A percentile compares a stretch with the other conserved stretches of the same genome.
These are phyloP conservation scores for Volvox carteri DNA, from an alignment of 163 green algal species.

Conservation along the genomic window DNA sequence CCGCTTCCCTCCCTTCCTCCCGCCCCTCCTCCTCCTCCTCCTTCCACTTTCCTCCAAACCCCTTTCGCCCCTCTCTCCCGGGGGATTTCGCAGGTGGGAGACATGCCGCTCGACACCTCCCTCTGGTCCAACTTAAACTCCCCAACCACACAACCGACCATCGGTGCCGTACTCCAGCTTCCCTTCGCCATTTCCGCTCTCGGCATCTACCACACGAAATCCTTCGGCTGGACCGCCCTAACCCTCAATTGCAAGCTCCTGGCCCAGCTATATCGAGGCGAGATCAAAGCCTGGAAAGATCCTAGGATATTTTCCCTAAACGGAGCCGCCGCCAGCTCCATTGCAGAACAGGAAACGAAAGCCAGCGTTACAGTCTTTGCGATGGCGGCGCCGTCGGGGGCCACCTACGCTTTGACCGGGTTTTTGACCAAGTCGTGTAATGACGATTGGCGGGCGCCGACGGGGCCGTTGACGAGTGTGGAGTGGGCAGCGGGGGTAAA, in stretches of 20 bases:
- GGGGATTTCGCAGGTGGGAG: not conserved
- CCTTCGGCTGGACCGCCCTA: not conserved
- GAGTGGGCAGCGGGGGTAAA: not conserved
- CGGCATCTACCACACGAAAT: conserved; percentile 43
- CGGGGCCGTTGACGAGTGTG: not conserved
- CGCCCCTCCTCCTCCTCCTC: not conserved
- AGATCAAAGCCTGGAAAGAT: not conserved
- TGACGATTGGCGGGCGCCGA: not conserved
- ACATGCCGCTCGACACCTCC: conserved; percentile 22
- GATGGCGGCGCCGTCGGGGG: not conserved
- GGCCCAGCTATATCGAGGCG: not conserved
- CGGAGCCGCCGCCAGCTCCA: not conserved
- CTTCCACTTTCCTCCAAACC: not conserved
- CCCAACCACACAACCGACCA: not conserved
- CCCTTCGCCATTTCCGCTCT: conserved; percentile 27
- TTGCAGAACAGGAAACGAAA: not conserved
- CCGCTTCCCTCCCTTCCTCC: not conserved
- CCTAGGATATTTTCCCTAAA: not conserved
- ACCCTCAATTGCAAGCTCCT: not conserved
- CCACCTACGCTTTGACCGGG: conserved; percentile 37
- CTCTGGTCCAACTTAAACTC: not conserved
- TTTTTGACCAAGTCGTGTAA: not conserved
- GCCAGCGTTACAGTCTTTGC: not conserved
- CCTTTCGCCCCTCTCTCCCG: not conserved
- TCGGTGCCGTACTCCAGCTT: conserved; percentile 11